phyloP scores from a whole-genome alignment of 306 rosid genomes.

The Vicia faba region DNA sequence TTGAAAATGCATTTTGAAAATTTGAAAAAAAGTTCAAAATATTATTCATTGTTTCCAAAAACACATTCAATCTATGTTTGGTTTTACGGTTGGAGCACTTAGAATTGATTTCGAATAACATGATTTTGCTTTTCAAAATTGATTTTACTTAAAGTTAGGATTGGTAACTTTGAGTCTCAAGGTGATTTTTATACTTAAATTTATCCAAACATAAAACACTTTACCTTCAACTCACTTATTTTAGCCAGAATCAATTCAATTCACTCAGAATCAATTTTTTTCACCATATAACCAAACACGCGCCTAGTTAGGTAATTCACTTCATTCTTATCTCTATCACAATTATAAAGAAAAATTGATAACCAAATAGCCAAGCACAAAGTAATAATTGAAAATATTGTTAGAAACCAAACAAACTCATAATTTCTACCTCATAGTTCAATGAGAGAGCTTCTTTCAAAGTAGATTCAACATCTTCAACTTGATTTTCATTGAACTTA shows the following conservation, averaged over 20 bases:
- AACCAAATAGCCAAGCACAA: background rate
- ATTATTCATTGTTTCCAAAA: background rate
- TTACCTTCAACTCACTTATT: too few relatives aligned
- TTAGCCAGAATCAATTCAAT: too few relatives aligned
- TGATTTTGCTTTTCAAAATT: too few relatives aligned
- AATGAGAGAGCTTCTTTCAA: conserved; percentile 88
- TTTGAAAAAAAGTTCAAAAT: background rate
- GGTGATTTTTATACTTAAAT: too few relatives aligned
- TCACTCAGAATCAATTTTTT: too few relatives aligned
- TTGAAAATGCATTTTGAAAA: background rate
- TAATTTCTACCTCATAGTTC: conserved; percentile 73
- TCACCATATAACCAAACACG: too few relatives aligned
- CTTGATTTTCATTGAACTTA: conserved; percentile 74
- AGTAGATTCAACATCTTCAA: conserved; percentile 92
- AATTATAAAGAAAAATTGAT: background rate
- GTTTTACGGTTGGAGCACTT: background rate
- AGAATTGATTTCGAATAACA: too few relatives aligned
- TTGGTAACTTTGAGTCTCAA: too few relatives aligned
- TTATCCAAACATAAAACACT: too few relatives aligned
- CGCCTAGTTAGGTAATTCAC: too few relatives aligned
- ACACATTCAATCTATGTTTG: background rate
- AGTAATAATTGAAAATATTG: background rate
- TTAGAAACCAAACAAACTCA: background rate
- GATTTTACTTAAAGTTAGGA: too few relatives aligned
- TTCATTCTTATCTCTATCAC: background rate